Evolutionary conservation across 1,139 yeast genomes (phyloP), one percentile per base, ranked within the genome.

Genomic region (Pichia sp.): DNA sequence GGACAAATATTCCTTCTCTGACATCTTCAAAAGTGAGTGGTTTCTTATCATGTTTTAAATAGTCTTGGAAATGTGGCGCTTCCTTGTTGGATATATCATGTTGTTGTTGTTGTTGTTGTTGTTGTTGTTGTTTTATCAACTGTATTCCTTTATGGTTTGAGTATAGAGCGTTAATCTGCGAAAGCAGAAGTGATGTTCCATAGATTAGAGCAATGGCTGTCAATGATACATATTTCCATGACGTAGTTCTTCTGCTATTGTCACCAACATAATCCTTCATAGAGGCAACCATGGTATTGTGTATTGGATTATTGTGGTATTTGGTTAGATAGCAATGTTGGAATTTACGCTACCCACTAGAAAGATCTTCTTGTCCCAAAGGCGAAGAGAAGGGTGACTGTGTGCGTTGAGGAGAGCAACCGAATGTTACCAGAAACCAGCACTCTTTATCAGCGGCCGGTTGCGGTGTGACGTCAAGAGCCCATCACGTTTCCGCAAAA

Each of bases 1-100:
- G 78, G 0, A 54, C 46, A 49, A 80, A 80, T 2, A 71, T 63
- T 2, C 73, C 74, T 37, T 71, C 72, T 47, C 84, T 67, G 0
- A 65, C 60, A 38, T 62, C 56, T 1, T 58, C 57, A 43, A 70
- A 67, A 0, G 67, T 57, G 3, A 71, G 37, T 5, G 62, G 61
- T 5, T 42, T 40, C 36, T 49, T 55, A 8, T 18, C 32, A 30
- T 30, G 18, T 3, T 19, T 23, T 21, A 19, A 7, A 21, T 14
- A 21, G 17, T 20, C 24, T 10, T 22, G 10, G 9, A 14, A 18
- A 8, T 30, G 32, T 2, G 30, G 10, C 18, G 15, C 18, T 26
- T 26, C 30, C n/a, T n/a, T n/a, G n/a, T n/a, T n/a, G n/a, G n/a
- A n/a, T n/a, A n/a, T n/a, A n/a, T n/a, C n/a, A n/a, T n/a, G n/a